Base-by-base conservation (phyloP, 108 stramenopile genomes). In the Nitzschia sp. region DNA sequence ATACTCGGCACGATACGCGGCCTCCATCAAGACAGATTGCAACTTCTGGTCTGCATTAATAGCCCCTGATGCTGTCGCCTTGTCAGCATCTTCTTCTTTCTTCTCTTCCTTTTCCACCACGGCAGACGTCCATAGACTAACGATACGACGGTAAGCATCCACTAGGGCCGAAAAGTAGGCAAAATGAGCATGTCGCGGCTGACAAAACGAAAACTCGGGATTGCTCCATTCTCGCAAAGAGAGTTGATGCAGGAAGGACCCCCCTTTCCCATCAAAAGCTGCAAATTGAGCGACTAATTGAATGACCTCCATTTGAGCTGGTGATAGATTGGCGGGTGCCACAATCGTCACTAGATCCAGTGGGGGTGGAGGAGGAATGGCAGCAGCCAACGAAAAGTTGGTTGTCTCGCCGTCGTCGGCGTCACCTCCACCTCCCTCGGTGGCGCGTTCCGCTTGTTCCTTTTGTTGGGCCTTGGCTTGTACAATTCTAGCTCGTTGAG, bases 241-340 rank as follows among this genome's bases (percentile, higher is more conserved):
- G 38, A 98, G 73, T 50, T 78, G 77, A 30, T 70, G 82, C 29
- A 98, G 55, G 66, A 98, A 98, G 52, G 88, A 66, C 21, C 96
- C 94, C 25, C 82, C 70, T 38, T 72, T 73, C 27, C 76, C 86
- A 17, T 88, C 86, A 3, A 95, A 75, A 4, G 97, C 97, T 15
- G 93, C 90, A 68, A 94, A 97, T 73, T 97, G 97, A n/a, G 98
- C 98, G 5, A 96, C 96, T 6, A 99, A 81, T 78, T 97, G 96
- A 63, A 95, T 91, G 30, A 86, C 67, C 61, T 97, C 96, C 4
- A 96, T 69, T 63, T 98, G 92, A 21, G 87, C 66, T 2, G 92
- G 79, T 17, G 84, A 77, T 16, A 97, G 66, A 35, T 85, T 79
- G 11, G 83, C 53, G 6, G 94, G 93, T 11, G 96, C 93, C 21